Conservation (phyloP, 2,329 filamentous ascomycete genomes). For the Arthrobotrys megalospora region DNA sequence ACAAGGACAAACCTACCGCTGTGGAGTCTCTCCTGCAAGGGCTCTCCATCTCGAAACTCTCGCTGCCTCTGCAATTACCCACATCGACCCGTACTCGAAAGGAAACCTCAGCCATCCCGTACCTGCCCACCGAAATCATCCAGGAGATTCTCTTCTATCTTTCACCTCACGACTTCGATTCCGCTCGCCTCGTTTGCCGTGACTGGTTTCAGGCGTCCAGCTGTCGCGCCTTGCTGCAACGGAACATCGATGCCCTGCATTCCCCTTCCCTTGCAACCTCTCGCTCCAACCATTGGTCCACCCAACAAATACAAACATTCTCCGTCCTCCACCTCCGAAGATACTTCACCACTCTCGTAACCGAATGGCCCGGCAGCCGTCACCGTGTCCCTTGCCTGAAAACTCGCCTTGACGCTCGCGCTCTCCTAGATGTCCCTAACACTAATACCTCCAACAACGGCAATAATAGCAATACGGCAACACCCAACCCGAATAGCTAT, state of each 20-base stretch:
- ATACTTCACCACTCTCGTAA: constrained; percentile 61
- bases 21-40: constrained; percentile 51
- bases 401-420: constrained; percentile 58
- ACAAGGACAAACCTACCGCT: constrained; percentile 18
- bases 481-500: constrained; percentile 20
- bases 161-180: constrained; percentile 62
- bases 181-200: constrained; percentile 61
- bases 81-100: constrained; percentile 20
- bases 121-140: constrained; percentile 62
- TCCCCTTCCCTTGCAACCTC: constrained; percentile 42
- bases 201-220: constrained; percentile 62
- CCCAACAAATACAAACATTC: constrained; percentile 38
- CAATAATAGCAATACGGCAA: constrained; percentile 5
- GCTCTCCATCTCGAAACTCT: constrained; percentile 33
- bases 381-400: constrained; percentile 62
- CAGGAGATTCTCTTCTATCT: constrained; percentile 62
- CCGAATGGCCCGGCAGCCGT: constrained; percentile 62
- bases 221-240: constrained; percentile 59
- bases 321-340: constrained; percentile 60
- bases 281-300: constrained; percentile 48
- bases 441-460: constrained; percentile 9
- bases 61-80: background rate
- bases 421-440: constrained; percentile 50
- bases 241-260: constrained; percentile 55
- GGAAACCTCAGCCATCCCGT: constrained; percentile 30